phyloP scores from a whole-genome alignment of 2,329 filamentous ascomycete genomes.

The Phyllosticta capitalensis region DNA sequence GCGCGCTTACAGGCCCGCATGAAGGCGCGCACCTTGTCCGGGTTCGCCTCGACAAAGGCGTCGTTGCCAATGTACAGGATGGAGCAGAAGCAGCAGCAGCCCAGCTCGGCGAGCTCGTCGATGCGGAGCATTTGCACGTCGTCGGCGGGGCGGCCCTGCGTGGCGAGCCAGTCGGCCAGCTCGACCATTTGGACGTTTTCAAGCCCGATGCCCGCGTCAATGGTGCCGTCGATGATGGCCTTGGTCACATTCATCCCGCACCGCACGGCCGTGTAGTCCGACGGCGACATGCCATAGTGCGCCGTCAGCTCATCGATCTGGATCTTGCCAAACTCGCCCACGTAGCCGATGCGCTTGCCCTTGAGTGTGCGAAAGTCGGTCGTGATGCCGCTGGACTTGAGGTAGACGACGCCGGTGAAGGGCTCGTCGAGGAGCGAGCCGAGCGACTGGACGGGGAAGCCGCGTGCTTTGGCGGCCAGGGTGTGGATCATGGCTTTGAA shows the following conservation, averaged over 20 bases:
- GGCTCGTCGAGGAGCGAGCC: constrained; percentile 70
- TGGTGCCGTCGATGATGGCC: constrained; percentile 62
- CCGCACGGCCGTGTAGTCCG: constrained; percentile 66
- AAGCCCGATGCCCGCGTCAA: constrained; percentile 67
- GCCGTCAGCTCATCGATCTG: constrained; percentile 74
- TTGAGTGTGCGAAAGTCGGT: constrained; percentile 65
- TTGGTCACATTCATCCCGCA: constrained; percentile 76
- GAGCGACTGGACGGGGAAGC: constrained; percentile 63
- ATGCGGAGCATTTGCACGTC: constrained; percentile 76
- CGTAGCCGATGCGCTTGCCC: constrained; percentile 69
- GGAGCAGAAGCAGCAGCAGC: constrained; percentile 77
- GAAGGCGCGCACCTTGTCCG: constrained; percentile 57
- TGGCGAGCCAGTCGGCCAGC: constrained; percentile 63
- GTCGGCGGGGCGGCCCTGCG: constrained; percentile 50
- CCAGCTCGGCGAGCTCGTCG: constrained; percentile 67
- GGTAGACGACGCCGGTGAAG: constrained; percentile 69
- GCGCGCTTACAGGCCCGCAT: constrained; percentile 64
- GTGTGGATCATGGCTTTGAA: constrained; percentile 84
- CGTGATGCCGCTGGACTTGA: constrained; percentile 65
- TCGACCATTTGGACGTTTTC: constrained; percentile 81
- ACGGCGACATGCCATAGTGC: constrained; percentile 64
- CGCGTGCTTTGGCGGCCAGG: constrained; percentile 64
- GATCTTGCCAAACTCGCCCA: constrained; percentile 74
- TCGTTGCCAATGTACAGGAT: constrained; percentile 77
- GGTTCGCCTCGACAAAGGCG: constrained; percentile 55